These are phyloP conservation scores for Aphanomyces stellatus DNA, from an alignment of 352 stramenopile species.

Conservation along the genomic window DNA sequence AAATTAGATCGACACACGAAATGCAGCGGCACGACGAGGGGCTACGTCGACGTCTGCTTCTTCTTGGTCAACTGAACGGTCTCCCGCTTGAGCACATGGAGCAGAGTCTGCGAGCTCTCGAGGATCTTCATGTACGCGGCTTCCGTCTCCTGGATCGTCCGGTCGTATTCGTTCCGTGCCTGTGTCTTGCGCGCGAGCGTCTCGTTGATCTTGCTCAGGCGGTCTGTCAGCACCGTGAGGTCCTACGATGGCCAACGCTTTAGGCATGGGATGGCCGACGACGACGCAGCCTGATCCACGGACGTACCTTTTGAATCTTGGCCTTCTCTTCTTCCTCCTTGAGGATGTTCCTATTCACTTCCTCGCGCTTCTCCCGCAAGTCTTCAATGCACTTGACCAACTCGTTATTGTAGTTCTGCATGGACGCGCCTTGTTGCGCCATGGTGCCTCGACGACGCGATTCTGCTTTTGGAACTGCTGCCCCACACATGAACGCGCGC, in stretches of 20 bases:
- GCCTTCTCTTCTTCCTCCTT: constrained; percentile 93
- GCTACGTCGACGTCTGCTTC: constrained; percentile 86
- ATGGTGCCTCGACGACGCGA: constrained; percentile 27
- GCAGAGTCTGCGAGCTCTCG: constrained; percentile 89
- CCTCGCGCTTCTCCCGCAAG: constrained; percentile 86
- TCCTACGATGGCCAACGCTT: constrained; percentile 31
- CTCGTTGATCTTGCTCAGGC: constrained; percentile 89
- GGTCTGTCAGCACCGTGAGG: constrained; percentile 85
- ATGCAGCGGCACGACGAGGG: too few species aligned
- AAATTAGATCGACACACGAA: too few species aligned
- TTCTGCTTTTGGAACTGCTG: too few species aligned
- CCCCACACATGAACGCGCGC: too few species aligned
- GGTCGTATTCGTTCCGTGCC: constrained; percentile 89
- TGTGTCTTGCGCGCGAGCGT: constrained; percentile 83
- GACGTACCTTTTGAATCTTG: constrained; percentile 90
- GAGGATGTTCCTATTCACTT: constrained; percentile 87
- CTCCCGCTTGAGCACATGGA: constrained; percentile 92
- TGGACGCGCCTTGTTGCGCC: constrained; percentile 88
- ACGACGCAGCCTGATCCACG: too few species aligned
- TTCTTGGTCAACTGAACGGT: constrained; percentile 93
- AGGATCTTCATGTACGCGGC: constrained; percentile 95
- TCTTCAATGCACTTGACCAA: constrained; percentile 94
- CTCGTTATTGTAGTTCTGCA: constrained; percentile 96
- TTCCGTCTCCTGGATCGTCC: constrained; percentile 91
- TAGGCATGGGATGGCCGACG: background rate